phyloP scores from a whole-genome alignment of 169 alveolate genomes.

The Plasmodium inui region DNA sequence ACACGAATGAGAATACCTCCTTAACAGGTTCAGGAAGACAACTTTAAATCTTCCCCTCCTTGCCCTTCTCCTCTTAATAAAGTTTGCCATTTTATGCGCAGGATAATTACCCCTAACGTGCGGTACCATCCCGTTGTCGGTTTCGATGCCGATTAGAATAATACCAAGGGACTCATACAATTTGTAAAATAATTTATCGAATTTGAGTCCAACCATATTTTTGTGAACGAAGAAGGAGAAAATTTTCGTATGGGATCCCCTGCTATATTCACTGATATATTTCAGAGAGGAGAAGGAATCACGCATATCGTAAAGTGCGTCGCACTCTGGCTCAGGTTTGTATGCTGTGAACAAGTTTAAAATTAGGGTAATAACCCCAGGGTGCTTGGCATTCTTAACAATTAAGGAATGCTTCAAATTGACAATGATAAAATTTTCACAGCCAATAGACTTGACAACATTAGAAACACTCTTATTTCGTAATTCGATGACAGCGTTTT shows the following conservation, averaged over 20 bases:
- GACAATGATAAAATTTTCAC: constrained; percentile 52
- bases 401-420: constrained; percentile 69
- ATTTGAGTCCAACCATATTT: constrained; percentile 69
- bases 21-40: constrained; percentile 27
- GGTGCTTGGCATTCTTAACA: constrained; percentile 44
- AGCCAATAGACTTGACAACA: constrained; percentile 59
- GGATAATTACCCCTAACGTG: neutral
- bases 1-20: constrained; percentile 22
- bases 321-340: constrained; percentile 16
- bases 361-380: constrained; percentile 58
- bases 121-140: neutral
- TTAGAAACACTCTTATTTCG: constrained; percentile 66
- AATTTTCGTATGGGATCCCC: constrained; percentile 56
- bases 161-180: constrained; percentile 68
- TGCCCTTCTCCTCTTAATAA: constrained; percentile 10
- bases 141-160: constrained; percentile 67
- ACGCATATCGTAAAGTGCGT: neutral
- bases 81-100: neutral
- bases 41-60: constrained; percentile 16
- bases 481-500: constrained; percentile 66
- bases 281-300: constrained; percentile 7
- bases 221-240: constrained; percentile 60
- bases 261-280: constrained; percentile 39
- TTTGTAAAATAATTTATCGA: constrained; percentile 56
- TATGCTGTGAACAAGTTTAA: constrained; percentile 66